phyloP scores from a whole-genome alignment of 352 stramenopile species.

The Phytophthora niederhauseri region DNA sequence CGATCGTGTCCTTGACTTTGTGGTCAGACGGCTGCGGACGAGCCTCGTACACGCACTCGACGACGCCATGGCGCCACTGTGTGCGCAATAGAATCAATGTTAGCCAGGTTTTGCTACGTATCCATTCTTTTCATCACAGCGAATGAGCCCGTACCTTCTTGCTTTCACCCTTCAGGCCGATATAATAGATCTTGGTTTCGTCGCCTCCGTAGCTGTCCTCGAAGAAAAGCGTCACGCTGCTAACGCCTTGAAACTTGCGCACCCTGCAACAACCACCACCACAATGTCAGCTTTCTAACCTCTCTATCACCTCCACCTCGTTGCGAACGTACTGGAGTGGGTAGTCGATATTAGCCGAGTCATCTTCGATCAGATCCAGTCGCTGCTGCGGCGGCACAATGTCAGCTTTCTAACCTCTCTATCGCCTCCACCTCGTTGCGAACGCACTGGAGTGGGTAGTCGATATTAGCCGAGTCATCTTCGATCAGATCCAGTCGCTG shows the following conservation, averaged over 20 bases:
- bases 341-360: conserved; percentile 71
- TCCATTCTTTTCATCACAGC: background rate
- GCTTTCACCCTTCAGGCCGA: conserved; percentile 87
- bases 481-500: conserved; percentile 83
- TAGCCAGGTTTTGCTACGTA: conserved; percentile 2
- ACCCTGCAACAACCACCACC: conserved; percentile 47
- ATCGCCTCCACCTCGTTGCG: background rate
- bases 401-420: background rate
- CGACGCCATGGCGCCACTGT: conserved; percentile 87
- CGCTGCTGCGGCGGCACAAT: conserved; percentile 61
- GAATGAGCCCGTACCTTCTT: conserved; percentile 63
- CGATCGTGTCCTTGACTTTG: conserved; percentile 66
- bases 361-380: conserved; percentile 79
- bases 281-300: background rate
- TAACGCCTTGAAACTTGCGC: conserved; percentile 88
- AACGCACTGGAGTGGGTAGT: conserved; percentile 82
- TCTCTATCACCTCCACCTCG: background rate
- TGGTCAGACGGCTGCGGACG: conserved; percentile 76
- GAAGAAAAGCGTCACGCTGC: conserved; percentile 83
- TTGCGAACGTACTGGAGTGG: conserved; percentile 62
- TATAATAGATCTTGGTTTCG: conserved; percentile 85
- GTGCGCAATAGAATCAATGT: conserved; percentile 24
- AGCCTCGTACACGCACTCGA: conserved; percentile 87
- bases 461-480: conserved; percentile 61
- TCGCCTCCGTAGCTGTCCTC: conserved; percentile 75